Base-by-base conservation (phyloP, 768 basidiomycete species). In the Lepiota brunneoincarnata region DNA sequence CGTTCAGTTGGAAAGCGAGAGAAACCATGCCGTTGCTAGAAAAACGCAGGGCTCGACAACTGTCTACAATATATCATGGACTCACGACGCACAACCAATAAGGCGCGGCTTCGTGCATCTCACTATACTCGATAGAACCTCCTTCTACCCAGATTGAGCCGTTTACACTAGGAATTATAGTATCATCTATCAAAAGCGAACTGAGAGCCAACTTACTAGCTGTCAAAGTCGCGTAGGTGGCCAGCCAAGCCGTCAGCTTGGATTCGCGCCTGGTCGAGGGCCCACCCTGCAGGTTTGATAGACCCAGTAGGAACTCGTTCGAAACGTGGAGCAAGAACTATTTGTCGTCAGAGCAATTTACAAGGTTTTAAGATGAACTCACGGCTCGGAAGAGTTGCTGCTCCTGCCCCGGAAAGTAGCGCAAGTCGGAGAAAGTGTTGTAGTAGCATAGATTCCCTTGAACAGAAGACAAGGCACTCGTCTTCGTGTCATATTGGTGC, bases 121-220 rank as follows among this genome's bases (percentile, higher is more conserved):
- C 68, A 15, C 73, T 73, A 50, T 76, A 76, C 53, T 76, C 75
- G 21, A 75, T 68, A 0, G 70, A 72, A 17, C 75, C 73, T 2
- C 70, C 71, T 58, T 69, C 63, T 9, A 74, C 69, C 73, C 75
- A 75, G 48, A 76, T 76, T 2, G 75, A 76, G 4, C 73, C 72
- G 41, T 70, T 71, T 6, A 76, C 73, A 46, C 72, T 73, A 31
- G 21, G 3, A 14, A 38, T 51, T 26, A 35, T 46, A 1, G n/a
- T 14, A 9, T 20, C 15, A 3, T 21, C 7, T 2, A 44, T 4
- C 1, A 46, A 44, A 50, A 28, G 35, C 3, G 15, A 40, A 52
- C 14, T 24, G 2, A 6, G n/a, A 15, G 12, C 39, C 14, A 10
- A 60, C 70, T 43, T 34, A 72, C 73, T 75, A 75, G 61, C 68